Evolutionary conservation across 768 basidiomycete genomes (phyloP).

Genomic region (Wakefieldia striispora): DNA sequence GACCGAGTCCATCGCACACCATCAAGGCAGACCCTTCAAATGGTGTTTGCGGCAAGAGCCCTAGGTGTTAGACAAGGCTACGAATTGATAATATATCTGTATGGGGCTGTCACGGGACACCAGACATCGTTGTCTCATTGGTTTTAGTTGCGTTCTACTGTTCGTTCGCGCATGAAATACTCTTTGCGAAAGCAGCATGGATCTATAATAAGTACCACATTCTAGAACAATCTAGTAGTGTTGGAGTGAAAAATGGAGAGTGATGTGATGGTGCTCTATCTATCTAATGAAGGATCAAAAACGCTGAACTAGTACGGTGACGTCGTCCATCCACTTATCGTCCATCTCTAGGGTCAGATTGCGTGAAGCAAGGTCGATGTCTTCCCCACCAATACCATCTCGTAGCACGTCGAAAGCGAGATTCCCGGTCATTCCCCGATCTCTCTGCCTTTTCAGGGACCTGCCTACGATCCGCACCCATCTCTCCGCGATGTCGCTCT

Average conservation of each 20-base stretch:
- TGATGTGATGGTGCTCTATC: not conserved
- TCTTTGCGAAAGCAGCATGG: constrained; percentile 5
- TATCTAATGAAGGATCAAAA: constrained; percentile 21
- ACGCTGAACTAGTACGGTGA: constrained; percentile 44
- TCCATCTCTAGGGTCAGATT: constrained; percentile 49
- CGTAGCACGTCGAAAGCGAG: constrained; percentile 41
- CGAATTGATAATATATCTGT: not conserved
- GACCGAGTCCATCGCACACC: constrained; percentile 24
- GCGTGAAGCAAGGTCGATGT: constrained; percentile 39
- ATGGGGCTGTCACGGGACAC: not conserved
- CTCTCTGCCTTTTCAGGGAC: constrained; percentile 20
- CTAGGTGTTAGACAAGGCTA: constrained; percentile 17
- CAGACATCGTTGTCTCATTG: not conserved
- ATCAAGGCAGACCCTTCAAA: constrained; percentile 17
- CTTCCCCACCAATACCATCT: constrained; percentile 42
- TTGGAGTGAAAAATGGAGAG: not conserved
- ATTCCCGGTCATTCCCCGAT: constrained; percentile 25
- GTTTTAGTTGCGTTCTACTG: constrained; percentile 8
- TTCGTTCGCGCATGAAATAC: constrained; percentile 15
- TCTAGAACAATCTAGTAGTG: not conserved
- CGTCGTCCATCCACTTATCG: constrained; percentile 50
- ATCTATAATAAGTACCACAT: constrained; percentile 10
- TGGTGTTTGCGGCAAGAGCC: constrained; percentile 17
- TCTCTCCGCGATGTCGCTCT: constrained; percentile 30
- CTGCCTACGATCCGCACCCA: constrained; percentile 36